Conservation (phyloP, 2,329 filamentous ascomycete genomes). For the Monosporascus sp. region DNA sequence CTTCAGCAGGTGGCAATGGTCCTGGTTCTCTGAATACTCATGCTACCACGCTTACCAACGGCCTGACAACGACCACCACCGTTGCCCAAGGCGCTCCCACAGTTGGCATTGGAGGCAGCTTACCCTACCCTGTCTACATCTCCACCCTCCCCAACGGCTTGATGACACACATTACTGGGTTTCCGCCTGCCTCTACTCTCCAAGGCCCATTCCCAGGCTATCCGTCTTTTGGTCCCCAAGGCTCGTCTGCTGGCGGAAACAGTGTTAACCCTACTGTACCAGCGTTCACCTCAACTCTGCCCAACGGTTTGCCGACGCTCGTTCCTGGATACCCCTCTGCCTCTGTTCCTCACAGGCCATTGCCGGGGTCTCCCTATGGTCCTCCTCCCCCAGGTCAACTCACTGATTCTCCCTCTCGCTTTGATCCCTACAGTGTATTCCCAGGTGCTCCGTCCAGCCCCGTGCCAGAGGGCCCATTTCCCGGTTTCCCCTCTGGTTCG, state of each 20-base stretch:
- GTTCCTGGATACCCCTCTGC: background rate
- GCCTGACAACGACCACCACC: background rate
- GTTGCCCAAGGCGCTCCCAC: background rate
- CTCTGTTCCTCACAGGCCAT: background rate
- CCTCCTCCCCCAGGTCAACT: background rate
- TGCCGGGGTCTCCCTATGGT: background rate
- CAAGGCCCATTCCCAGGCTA: background rate
- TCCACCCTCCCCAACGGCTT: background rate
- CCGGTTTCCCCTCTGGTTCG: background rate
- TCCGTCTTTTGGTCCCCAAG: background rate
- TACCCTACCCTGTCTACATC: background rate
- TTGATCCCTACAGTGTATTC: background rate
- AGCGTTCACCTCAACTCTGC: background rate
- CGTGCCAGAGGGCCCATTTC: background rate
- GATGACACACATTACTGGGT: background rate
- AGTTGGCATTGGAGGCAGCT: background rate
- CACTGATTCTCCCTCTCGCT: background rate
- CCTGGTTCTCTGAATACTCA: constrained; percentile 1
- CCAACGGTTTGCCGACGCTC: background rate
- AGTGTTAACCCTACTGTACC: background rate
- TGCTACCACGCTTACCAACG: background rate
- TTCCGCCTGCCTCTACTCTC: background rate
- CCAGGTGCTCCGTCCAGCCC: background rate
- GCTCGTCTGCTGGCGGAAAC: background rate
- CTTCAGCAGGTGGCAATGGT: constrained; percentile 4